Evolutionary conservation across 352 stramenopile genomes (phyloP), one percentile per base, ranked within the genome.

Genomic region (Pythium aphanidermatum): DNA sequence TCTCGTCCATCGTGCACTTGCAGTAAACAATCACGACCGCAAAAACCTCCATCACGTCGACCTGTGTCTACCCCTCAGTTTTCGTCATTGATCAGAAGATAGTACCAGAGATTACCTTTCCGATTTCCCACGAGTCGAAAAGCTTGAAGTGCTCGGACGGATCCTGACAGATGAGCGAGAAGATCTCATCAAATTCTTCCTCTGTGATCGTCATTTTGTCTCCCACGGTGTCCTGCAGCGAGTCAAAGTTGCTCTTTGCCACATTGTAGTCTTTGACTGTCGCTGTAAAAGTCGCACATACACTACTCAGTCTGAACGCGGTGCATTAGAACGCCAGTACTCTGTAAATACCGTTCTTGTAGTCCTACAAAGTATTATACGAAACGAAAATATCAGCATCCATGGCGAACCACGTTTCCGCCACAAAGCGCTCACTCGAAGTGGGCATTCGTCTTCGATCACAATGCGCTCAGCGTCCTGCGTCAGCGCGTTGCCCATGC

Each of bases 111-210:
- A 21, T 11, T 13, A 83, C 73, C 56, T 85, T 82, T 60, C 61
- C 71, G 25, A 76, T 48, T 19, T 68, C 52, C 68, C 64, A 86
- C 21, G 47, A 73, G 42, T 84, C 73, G 27, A 86, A 86, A 16
- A 90, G 55, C 19, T 70, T 62, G 31, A 90, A 90, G 44, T 90
- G 77, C 25, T 86, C 73, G 6, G 57, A 16, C 23, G 77, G 49
- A 31, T 90, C 74, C 36, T 84, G 71, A 35, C 70, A 90, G 4
- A 87, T 69, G 35, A 87, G 66, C 29, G 74, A 83, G 40, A 90
- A 90, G 33, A 90, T 74, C 27, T 90, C 70, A 46, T 86, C 74
- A 38, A 90, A 90, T 38, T 90, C 72, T 5, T 83, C 72, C 7
- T 63, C 54, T 5, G 63, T 85, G 58, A 90, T 51, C 0, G 74